Evolutionary conservation across 495 filamentous ascomycete species (phyloP).

Genomic region (Viridothelium virens): DNA sequence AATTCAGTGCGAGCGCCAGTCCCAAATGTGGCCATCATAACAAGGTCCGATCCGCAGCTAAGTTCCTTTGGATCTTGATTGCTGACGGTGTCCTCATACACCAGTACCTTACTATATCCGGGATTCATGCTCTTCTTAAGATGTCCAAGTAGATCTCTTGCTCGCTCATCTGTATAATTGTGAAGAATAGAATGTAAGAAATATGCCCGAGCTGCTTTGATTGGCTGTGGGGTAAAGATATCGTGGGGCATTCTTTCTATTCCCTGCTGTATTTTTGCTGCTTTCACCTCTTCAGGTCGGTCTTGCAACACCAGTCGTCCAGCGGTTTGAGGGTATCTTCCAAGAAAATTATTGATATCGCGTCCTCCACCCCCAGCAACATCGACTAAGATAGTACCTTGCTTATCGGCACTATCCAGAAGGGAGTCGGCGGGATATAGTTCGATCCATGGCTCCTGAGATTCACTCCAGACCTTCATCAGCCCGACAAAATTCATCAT

Average conservation of each 20-base stretch:
- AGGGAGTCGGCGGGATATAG: slow-evolving; percentile 11
- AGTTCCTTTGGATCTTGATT: slow-evolving; percentile 26
- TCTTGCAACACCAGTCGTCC: slow-evolving; percentile 16
- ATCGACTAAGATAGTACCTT: slow-evolving; percentile 20
- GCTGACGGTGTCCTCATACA: slow-evolving; percentile 6
- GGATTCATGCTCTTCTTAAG: slow-evolving; percentile 13
- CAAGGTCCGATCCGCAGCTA: slow-evolving; percentile 38
- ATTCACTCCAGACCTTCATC: slow-evolving; percentile 16
- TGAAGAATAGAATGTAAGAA: slow-evolving; percentile 25
- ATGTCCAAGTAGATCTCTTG: slow-evolving; percentile 8
- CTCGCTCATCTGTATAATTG: slow-evolving; percentile 17
- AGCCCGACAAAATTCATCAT: slow-evolving; percentile 13
- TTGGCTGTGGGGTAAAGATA: slow-evolving; percentile 19
- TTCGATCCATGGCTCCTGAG: slow-evolving; percentile 8
- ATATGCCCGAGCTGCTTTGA: slow-evolving; percentile 16
- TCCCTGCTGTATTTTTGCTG: neutral
- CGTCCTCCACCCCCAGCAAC: slow-evolving; percentile 17
- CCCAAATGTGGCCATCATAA: slow-evolving; percentile 39
- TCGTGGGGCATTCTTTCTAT: slow-evolving; percentile 17
- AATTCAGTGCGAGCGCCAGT: slow-evolving; percentile 14
- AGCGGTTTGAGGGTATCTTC: slow-evolving; percentile 10
- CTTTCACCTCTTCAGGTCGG: slow-evolving; percentile 11
- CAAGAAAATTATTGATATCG: slow-evolving; percentile 7
- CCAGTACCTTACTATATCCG: slow-evolving; percentile 20
- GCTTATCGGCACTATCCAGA: slow-evolving; percentile 1